Conservation (phyloP, 192 early-diverging fungal species). For the Rhizophagus sp. region DNA sequence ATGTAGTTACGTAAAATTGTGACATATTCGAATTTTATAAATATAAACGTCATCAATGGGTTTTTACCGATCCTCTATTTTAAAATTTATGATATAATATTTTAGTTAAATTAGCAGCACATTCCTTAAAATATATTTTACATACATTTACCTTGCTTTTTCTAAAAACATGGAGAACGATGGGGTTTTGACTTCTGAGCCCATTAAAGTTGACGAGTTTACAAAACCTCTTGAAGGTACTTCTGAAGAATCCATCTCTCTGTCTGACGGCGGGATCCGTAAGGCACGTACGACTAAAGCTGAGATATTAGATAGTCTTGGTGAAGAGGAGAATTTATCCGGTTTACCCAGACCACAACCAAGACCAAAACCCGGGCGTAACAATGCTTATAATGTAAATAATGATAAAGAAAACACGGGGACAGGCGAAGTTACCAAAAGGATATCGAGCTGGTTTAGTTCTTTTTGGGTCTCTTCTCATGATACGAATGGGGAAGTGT, state of each 20-base stretch:
- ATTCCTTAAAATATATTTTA: not conserved
- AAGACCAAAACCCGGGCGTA: not conserved
- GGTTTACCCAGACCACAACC: not conserved
- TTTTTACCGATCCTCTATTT: no score
- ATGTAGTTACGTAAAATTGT: no score
- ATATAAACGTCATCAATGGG: no score
- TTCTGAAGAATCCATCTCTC: not conserved
- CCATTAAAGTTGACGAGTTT: not conserved
- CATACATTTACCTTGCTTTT: not conserved
- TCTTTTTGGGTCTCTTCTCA: conserved; percentile 27
- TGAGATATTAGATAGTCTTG: not conserved
- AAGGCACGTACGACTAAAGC: not conserved
- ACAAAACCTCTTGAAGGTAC: not conserved
- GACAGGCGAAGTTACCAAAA: conserved; percentile 2
- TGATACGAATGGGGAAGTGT: not conserved
- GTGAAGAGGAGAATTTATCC: not conserved
- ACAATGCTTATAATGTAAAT: not conserved
- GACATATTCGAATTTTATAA: no score
- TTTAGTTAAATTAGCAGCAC: not conserved
- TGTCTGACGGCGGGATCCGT: conserved; percentile 15
- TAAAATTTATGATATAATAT: no score
- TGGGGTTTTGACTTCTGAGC: not conserved
- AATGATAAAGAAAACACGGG: not conserved
- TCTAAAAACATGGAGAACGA: not conserved
- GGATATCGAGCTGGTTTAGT: conserved; percentile 19